These are phyloP conservation scores for Blumeriella jaapii DNA, from an alignment of 2,329 filamentous ascomycete genomes.

Conservation along the genomic window DNA sequence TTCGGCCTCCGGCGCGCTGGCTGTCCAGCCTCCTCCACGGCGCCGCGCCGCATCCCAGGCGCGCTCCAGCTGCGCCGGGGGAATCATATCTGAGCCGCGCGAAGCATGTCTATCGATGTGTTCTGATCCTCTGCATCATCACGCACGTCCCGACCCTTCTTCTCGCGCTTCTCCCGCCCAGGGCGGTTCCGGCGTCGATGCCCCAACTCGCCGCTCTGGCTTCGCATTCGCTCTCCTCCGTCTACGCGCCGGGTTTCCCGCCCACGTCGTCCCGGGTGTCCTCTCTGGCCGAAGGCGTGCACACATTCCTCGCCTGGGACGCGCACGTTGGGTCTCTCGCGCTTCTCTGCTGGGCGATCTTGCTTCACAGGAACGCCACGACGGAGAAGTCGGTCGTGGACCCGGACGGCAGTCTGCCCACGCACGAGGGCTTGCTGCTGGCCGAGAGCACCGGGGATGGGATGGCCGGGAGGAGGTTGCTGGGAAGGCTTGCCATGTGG, in stretches of 20 bases:
- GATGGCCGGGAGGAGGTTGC: slow-evolving; percentile 16
- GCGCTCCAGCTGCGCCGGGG: slow-evolving; percentile 17
- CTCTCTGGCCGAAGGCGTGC: slow-evolving; percentile 28
- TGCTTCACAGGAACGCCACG: slow-evolving; percentile 26
- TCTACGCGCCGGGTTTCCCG: slow-evolving; percentile 30
- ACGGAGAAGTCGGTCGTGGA: slow-evolving; percentile 13
- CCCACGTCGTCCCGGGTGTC: slow-evolving; percentile 19
- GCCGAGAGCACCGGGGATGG: slow-evolving; percentile 17
- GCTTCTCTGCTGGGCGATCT: slow-evolving; percentile 34
- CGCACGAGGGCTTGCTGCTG: slow-evolving; percentile 10
- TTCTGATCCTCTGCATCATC: slow-evolving; percentile 30
- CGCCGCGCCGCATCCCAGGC: slow-evolving; percentile 8
- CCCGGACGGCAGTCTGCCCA: slow-evolving; percentile 11
- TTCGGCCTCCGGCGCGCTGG: slow-evolving; percentile 9
- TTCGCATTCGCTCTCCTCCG: slow-evolving; percentile 26
- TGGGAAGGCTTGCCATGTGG: slow-evolving; percentile 29
- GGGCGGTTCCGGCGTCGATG: slow-evolving; percentile 28
- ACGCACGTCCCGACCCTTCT: slow-evolving; percentile 31
- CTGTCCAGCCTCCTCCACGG: slow-evolving; percentile 13
- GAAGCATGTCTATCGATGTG: slow-evolving; percentile 25
- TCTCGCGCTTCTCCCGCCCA: slow-evolving; percentile 30
- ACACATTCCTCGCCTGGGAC: slow-evolving; percentile 39
- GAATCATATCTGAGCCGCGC: slow-evolving; percentile 17
- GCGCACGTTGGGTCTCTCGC: slow-evolving; percentile 32
- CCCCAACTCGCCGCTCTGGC: slow-evolving; percentile 26